phyloP scores from a whole-genome alignment of 2,329 filamentous ascomycete genomes.

The Pyricularia sp. region DNA sequence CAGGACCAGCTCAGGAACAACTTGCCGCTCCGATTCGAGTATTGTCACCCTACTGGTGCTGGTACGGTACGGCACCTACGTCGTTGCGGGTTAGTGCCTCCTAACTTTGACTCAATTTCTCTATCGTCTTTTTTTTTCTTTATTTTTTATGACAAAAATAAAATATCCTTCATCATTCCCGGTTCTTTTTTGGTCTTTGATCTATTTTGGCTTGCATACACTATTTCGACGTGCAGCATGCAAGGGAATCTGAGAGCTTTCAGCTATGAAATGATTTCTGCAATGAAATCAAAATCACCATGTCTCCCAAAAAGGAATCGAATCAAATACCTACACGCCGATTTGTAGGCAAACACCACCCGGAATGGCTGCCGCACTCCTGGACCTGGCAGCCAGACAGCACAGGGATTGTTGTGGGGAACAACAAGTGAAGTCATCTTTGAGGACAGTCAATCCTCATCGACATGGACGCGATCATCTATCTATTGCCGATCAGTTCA shows the following conservation, averaged over 20 bases:
- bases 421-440: neutral
- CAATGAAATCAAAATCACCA: neutral
- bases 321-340: neutral
- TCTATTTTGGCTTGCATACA: neutral
- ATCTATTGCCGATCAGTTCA: neutral
- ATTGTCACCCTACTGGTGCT: neutral
- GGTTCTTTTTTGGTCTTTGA: neutral
- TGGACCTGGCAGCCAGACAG: neutral
- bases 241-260: neutral
- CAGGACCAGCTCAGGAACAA: neutral
- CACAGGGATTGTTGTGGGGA: neutral
- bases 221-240: neutral
- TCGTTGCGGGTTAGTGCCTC: slow-evolving; percentile 1
- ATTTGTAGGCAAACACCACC: neutral
- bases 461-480: neutral
- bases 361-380: neutral
- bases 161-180: neutral
- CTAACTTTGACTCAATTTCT: neutral
- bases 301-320: neutral
- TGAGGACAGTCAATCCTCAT: neutral
- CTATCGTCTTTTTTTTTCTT: neutral
- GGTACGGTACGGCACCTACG: neutral
- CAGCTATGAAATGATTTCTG: neutral
- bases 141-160: neutral
- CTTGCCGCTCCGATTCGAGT: neutral